Conservation (phyloP, 2,329 filamentous ascomycete species). For the Cladosporium colombiae region DNA sequence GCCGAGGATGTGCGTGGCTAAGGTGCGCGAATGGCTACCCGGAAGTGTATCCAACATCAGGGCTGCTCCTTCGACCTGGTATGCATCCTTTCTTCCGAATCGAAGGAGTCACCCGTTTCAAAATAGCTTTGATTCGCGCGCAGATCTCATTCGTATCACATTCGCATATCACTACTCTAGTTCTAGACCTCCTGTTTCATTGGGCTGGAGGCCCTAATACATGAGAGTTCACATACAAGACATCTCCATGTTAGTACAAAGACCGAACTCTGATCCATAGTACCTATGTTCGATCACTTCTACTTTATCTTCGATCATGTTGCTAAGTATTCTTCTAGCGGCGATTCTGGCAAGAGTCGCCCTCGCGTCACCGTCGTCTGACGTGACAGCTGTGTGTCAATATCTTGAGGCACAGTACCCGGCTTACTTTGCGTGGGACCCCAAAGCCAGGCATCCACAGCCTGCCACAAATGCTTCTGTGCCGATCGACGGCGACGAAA, state of each 20-base stretch:
- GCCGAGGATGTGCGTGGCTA: neutral
- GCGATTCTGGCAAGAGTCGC: neutral
- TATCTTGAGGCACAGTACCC: constrained; percentile 28
- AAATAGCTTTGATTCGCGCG: neutral
- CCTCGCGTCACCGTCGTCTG: neutral
- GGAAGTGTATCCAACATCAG: neutral
- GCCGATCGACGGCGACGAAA: neutral
- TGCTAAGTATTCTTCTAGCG: neutral
- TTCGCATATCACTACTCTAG: neutral
- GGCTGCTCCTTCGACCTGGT: neutral
- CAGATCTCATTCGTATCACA: neutral
- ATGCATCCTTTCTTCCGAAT: neutral
- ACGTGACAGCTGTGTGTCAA: constrained; percentile 27
- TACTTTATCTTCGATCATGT: neutral
- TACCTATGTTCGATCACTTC: neutral
- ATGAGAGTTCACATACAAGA: neutral
- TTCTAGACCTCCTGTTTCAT: neutral
- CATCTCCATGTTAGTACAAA: neutral
- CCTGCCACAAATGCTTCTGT: constrained; percentile 12
- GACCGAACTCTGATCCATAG: neutral
- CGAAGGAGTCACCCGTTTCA: neutral
- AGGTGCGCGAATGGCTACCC: neutral
- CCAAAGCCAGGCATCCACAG: constrained; percentile 21
- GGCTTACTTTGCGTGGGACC: constrained; percentile 26
- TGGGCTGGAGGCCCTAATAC: neutral